Base-by-base conservation (phyloP, 768 basidiomycete genomes). In the Suillus cothurnatus region DNA sequence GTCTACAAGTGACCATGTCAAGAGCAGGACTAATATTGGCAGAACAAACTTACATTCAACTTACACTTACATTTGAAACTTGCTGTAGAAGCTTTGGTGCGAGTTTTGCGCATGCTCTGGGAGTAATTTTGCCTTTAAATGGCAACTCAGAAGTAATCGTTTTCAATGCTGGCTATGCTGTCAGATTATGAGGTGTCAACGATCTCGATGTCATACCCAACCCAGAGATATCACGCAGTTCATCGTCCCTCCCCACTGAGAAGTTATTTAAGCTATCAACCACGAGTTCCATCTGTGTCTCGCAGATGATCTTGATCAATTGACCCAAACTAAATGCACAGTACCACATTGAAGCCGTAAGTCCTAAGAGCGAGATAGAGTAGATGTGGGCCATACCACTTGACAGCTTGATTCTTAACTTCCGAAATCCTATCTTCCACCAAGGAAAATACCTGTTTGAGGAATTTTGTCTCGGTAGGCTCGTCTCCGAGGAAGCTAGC, bases 371-470 rank as follows among this genome's bases (percentile, higher is more conserved):
- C 26, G 19, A 1, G 31, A 26, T 21, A 39, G 26, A 62, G 14
- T 14, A 39, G 28, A 31, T 47, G 2, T 43, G n/a, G 57, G 39
- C 74, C 85, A 61, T 70, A 93, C 97, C 95, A 96, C 81, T 96
- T 95, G 14, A 97, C 97, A 2, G 95, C 94, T 76, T 94, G 91
- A 73, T 97, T 97, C 83, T 99, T 99, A 68, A 99, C 97, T 81
- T 99, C 97, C 9, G 95, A 95, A 70, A 96, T 98, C 78, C 90
- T 91, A 80, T 99, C 97, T 73, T 93, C 92, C 6, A 98, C 90
- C 23, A 98, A 85, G 39, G 87, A 82, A 50, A 98, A 82, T 1
- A 99, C 95, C 75, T 92, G 88, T 49, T 86, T 87, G 56, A 97
- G 83, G 60, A 97, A 88, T 74, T 91, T 92, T 74, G 82, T 88